Evolutionary conservation across 805 yeast species (phyloP), one percentile per base, ranked within the genome.

Genomic region (Candida methanosorbosa): DNA sequence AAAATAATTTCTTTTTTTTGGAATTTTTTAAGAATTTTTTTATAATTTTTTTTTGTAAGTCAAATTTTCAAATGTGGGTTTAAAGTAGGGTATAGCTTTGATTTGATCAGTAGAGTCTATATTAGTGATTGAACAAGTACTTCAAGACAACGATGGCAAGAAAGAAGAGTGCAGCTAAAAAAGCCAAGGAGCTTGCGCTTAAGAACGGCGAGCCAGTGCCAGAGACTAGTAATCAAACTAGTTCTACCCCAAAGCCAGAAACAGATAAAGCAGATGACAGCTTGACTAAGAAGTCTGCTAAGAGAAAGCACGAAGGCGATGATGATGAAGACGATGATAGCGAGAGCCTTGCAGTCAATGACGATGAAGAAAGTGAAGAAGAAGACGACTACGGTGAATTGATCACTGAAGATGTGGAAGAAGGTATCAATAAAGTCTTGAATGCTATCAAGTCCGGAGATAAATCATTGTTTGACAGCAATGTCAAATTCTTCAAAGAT

Each of bases 331-430:
- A 23, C 17, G n/a, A 21, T 4, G 22, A 17, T 17, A 18, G 14
- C 5, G 25, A 20, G 5, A 14, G 13, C 24, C 55, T 47, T 3
- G 52, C 44, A 5, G 57, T 51, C 12, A 50, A 50, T 13, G 51
- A 38, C 2, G 64, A 54, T 2, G 58, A 60, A 5, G 63, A 63
- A 14, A 58, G 66, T n/a, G 94, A 85, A 52, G 86, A 78, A 4
- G 98, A 90, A 59, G 98, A 92, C 53, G 96, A 88, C 40, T 79
- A 57, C 45, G 98, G 96, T 34, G 95, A 87, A 21, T 63, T 92
- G 33, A 68, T 85, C 35, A 90, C 97, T 0, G 86, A 75, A 32
- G 87, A 82, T 33, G 84, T 92, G 9, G 97, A 92, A 42, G 57
- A 67, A 15, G 94, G 94, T 18, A 78, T 92, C 44, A 66, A 70